Percentiles rank a stretch among this genome's conserved stretches.
These are phyloP conservation scores for Helianthus tuberosus DNA, from an alignment of 129 eudicot species.

Conservation along the genomic window DNA sequence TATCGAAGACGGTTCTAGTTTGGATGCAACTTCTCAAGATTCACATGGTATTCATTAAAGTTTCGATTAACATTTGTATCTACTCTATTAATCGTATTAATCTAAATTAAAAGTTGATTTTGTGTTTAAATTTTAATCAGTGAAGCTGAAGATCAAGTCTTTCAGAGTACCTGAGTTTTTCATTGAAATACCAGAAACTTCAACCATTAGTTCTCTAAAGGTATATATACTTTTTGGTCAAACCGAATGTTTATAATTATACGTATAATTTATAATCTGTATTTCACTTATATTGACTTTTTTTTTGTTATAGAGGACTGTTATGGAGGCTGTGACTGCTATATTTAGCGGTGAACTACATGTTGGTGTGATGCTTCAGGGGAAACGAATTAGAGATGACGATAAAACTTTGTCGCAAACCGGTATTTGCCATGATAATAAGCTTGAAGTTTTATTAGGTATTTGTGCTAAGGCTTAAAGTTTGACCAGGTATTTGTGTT, in stretches of 20 bases:
- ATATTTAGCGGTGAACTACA: constrained; percentile 79
- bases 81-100: constrained; percentile 8
- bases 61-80: constrained; percentile 17
- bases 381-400: constrained; percentile 84
- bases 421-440: constrained; percentile 69
- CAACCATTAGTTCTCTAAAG: constrained; percentile 93
- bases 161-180: constrained; percentile 88
- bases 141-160: constrained; percentile 92
- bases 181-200: constrained; percentile 86
- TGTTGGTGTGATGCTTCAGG: constrained; percentile 85
- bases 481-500: too few relatives aligned
- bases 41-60: constrained; percentile 55
- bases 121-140: constrained; percentile 46
- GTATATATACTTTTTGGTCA: constrained; percentile 36
- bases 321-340: constrained; percentile 84
- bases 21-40: constrained; percentile 45
- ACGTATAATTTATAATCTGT: background rate
- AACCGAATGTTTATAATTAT: background rate
- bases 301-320: constrained; percentile 56
- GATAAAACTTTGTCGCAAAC: constrained; percentile 70
- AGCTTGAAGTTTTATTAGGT: too few relatives aligned
- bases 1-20: constrained; percentile 43
- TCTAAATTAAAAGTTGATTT: background rate
- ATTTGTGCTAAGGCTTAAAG: too few relatives aligned
- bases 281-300: constrained; percentile 10